Percentiles rank a stretch among this genome's conserved stretches.
Conservation (phyloP, 2,329 filamentous ascomycete species). For the Furcasterigmium furcatum region DNA sequence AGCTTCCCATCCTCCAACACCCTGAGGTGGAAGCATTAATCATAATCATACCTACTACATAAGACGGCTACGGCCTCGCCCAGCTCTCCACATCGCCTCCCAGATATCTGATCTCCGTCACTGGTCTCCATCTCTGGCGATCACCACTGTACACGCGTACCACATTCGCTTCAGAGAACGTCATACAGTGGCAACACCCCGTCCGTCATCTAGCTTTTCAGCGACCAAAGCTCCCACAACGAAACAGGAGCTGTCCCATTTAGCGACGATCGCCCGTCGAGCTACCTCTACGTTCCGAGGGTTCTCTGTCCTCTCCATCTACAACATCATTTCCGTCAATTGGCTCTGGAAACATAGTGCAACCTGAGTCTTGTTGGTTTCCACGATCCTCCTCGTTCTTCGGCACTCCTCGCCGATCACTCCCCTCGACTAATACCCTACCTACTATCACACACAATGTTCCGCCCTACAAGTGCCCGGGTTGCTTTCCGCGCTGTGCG, state of each 20-base stretch:
- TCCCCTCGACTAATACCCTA: background rate
- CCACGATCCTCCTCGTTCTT: no score
- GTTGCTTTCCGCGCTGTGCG: conserved; percentile 8
- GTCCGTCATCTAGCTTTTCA: background rate
- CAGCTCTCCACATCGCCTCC: no score
- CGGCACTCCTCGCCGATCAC: background rate
- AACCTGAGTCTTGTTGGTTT: no score
- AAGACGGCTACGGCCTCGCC: no score
- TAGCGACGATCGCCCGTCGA: background rate
- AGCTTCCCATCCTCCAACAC: no score
- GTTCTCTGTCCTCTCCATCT: no score
- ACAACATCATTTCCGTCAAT: no score
- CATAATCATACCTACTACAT: no score
- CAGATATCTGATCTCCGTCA: no score
- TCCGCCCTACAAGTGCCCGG: conserved; percentile 11
- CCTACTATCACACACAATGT: conserved; percentile 5
- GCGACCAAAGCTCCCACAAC: background rate
- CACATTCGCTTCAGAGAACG: background rate
- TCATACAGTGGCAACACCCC: background rate
- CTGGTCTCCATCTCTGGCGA: background rate
- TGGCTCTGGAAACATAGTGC: background rate
- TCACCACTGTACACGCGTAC: background rate
- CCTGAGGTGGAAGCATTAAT: no score
- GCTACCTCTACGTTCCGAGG: no score
- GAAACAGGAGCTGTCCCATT: background rate